Evolutionary conservation across 495 filamentous ascomycete species (phyloP).

Genomic region (Podospora appendiculata): DNA sequence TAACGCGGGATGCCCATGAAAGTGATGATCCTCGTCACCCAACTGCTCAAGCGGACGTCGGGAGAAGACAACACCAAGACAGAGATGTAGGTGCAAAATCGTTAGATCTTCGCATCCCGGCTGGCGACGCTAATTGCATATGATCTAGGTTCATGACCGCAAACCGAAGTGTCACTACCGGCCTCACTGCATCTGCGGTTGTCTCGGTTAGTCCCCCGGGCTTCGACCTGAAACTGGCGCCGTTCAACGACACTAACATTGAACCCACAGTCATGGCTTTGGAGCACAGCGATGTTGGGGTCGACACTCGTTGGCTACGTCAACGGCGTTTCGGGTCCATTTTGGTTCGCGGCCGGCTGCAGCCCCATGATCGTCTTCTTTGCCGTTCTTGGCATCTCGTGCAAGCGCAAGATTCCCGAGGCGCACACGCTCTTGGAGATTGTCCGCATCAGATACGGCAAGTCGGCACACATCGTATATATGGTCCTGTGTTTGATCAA

Average conservation of each 20-base stretch:
- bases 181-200: background rate
- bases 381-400: slow-evolving; percentile 36
- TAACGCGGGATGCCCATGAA: background rate
- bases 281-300: background rate
- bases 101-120: background rate
- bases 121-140: background rate
- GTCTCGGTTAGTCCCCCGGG: background rate
- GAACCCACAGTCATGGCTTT: background rate
- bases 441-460: slow-evolving; percentile 27
- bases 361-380: slow-evolving; percentile 42
- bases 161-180: background rate
- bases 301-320: background rate
- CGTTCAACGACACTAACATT: background rate
- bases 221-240: background rate
- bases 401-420: slow-evolving; percentile 39
- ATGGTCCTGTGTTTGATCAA: slow-evolving; percentile 7
- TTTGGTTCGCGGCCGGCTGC: slow-evolving; percentile 39
- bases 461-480: slow-evolving; percentile 32
- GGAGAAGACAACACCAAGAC: background rate
- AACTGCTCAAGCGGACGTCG: background rate
- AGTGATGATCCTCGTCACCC: background rate
- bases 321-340: slow-evolving; percentile 11
- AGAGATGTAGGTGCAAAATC: background rate
- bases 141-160: background rate
- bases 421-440: slow-evolving; percentile 40